Percentiles rank a stretch among this genome's conserved stretches.
Conservation (phyloP, 2,329 filamentous ascomycete species). For the Cadophora sp. region DNA sequence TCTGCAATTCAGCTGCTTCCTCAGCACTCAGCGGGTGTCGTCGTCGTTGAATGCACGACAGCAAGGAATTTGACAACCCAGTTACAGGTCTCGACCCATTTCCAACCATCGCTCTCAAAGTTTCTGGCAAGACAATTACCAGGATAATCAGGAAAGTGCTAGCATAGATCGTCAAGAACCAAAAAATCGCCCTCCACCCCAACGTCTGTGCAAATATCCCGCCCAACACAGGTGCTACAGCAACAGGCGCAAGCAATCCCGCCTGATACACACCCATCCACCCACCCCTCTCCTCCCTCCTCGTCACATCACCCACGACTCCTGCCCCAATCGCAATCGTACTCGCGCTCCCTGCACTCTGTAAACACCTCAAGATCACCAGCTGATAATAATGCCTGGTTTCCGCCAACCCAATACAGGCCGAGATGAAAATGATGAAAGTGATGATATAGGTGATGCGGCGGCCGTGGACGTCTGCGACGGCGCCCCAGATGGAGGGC, state of each 20-base stretch:
- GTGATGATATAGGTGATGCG: constrained; percentile 59
- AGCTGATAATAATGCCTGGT: constrained; percentile 56
- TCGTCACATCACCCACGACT: constrained; percentile 69
- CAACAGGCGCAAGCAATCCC: constrained; percentile 46
- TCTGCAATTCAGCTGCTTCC: background rate
- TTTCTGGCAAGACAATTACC: constrained; percentile 53
- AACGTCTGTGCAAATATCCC: constrained; percentile 52
- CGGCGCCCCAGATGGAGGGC: constrained; percentile 53
- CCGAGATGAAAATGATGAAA: constrained; percentile 60
- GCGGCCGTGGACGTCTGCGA: constrained; percentile 59
- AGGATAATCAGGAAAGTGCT: constrained; percentile 47
- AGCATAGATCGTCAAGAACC: constrained; percentile 56
- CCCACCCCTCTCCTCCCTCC: constrained; percentile 63
- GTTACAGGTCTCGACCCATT: constrained; percentile 43
- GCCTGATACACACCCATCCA: constrained; percentile 67
- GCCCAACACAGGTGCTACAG: constrained; percentile 56
- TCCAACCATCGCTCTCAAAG: constrained; percentile 47
- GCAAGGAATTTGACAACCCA: constrained; percentile 29
- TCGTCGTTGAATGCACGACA: constrained; percentile 28
- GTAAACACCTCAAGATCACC: constrained; percentile 60
- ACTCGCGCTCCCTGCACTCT: constrained; percentile 64
- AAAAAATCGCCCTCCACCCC: constrained; percentile 58
- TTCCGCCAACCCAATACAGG: constrained; percentile 60
- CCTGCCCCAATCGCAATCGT: constrained; percentile 65
- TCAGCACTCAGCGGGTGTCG: constrained; percentile 15